phyloP scores from a whole-genome alignment of 2,329 filamentous ascomycete genomes.

The Rachicladosporium sp. region DNA sequence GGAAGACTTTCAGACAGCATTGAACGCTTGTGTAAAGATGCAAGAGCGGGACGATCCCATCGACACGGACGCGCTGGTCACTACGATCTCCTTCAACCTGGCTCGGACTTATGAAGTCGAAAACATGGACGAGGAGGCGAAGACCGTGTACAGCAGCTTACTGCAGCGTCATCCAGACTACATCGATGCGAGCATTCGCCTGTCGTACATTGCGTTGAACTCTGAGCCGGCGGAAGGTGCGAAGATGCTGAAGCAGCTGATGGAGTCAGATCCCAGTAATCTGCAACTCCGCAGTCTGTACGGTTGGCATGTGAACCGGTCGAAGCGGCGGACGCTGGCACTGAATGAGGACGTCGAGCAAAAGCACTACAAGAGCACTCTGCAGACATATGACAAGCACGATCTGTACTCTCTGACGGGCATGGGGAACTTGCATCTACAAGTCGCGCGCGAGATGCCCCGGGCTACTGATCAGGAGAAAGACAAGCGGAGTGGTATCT shows the following conservation, averaged over 20 bases:
- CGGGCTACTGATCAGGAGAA: constrained; percentile 80
- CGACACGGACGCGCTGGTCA: constrained; percentile 84
- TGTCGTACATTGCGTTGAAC: constrained; percentile 80
- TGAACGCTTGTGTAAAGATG: constrained; percentile 75
- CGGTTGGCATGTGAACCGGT: constrained; percentile 87
- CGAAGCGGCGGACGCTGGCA: constrained; percentile 69
- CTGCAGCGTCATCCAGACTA: constrained; percentile 77
- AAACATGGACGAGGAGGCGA: constrained; percentile 67
- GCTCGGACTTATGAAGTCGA: constrained; percentile 85
- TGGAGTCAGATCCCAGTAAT: constrained; percentile 71
- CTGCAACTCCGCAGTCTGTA: constrained; percentile 87
- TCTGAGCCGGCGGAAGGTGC: constrained; percentile 73
- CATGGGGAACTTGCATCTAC: constrained; percentile 91
- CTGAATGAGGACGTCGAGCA: constrained; percentile 84
- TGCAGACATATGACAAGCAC: constrained; percentile 92
- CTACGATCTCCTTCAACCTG: constrained; percentile 93
- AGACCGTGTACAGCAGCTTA: constrained; percentile 77
- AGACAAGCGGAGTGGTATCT: constrained; percentile 76
- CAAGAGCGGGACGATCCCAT: constrained; percentile 56
- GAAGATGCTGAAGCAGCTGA: constrained; percentile 72
- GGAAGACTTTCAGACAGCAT: constrained; percentile 81
- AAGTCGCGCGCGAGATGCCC: constrained; percentile 85
- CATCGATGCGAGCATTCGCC: constrained; percentile 74
- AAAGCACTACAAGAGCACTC: constrained; percentile 88
- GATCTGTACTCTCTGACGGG: constrained; percentile 92